Base-by-base conservation (phyloP, 441 rosid species). In the Melastoma candidum region DNA sequence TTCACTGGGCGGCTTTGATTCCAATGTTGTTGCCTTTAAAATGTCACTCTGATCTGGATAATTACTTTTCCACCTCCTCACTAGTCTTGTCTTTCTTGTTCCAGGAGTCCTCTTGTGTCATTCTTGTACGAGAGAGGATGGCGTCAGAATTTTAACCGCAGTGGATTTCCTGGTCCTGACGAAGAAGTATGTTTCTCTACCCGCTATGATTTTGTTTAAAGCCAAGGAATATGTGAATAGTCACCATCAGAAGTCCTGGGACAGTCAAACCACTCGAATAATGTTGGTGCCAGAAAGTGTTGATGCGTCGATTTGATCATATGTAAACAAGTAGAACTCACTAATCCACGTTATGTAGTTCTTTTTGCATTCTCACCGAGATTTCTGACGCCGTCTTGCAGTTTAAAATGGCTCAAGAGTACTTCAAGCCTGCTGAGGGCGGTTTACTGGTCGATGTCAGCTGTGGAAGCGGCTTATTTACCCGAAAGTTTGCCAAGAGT, bases 71-170 rank as follows among this genome's bases (percentile, higher is more conserved):
- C 11, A 51, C 61, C 46, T 55, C 50, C 44, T 41, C 41, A 36
- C 41, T 36, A 36, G 41, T 32, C 12, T 11, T 2, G 13, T 39
- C 56, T 52, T 52, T 43, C 57, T 60, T 62, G 56, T 53, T 54
- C 7, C 59, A 92, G 98, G 94, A 92, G 84, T 70, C 98, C 96
- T 46, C 62, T 92, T 50, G 90, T 92, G 49, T 92, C 98, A 26
- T 92, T 87, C 66, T 64, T 83, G 72, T 92, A 92, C 32, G 98
- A 92, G 68, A 80, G 95, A 53, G 96, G 98, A 36, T 92, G 98
- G 98, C 80, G 98, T 45, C 89, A 92, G 65, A 80, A 68, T 67
- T 92, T 92, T 64, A 68, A 57, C 52, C 72, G 17, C 25, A 77
- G 94, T 46, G 96, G 98, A 50, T 85, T 92, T 67, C 96, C 98